Base-by-base conservation (phyloP, 192 early-diverging fungal species). In the Lunasporangiospora selenospora region DNA sequence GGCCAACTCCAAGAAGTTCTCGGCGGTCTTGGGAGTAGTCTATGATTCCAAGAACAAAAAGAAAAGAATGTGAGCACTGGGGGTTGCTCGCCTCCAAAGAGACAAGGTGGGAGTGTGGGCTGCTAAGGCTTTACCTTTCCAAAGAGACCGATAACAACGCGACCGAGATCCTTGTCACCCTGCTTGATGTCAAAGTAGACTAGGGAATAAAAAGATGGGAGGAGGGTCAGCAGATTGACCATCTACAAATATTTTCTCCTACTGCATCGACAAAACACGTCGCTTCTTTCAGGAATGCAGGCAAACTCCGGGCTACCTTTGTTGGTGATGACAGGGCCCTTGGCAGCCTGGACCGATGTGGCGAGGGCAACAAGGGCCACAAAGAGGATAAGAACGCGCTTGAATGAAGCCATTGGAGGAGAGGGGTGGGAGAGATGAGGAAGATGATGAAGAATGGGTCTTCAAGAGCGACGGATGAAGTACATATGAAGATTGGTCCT, bases 1-100 rank as follows among this genome's bases (percentile, higher is more conserved):
- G 81, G 92, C 91, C 51, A 98, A 87, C 31, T 87, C 89, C 16
- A 92, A 83, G 80, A 98, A 98, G 88, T 98, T 98, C 77, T 96
- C 89, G 47, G 87, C 89, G 12, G 90, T 92, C 65, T 82, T 86
- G 51, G 88, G 89, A 10, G 88, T 87, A 49, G 59, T 61, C 75
- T 78, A 23, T 23, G 30, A 31, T 10, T 9, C 12, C 13, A 26
- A 15, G 44, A 27, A 36, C 32, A 29, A 58, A 21, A 34, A 26
- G 53, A 24, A 60, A 50, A 21, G 38, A 51, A 44, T 23, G 70
- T 2, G 18, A 77, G 16, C 30, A 32, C 26, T 67, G 81, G 62
- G 69, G 83, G 19, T 79, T 76, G 37, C 63, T 85, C 31, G 80
- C 87, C 43, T 61, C 53, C 46, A 83, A 83, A 16, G 77, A 78